Base-by-base conservation (phyloP, 192 early-diverging fungal species). In the Chytriomyces confervae region DNA sequence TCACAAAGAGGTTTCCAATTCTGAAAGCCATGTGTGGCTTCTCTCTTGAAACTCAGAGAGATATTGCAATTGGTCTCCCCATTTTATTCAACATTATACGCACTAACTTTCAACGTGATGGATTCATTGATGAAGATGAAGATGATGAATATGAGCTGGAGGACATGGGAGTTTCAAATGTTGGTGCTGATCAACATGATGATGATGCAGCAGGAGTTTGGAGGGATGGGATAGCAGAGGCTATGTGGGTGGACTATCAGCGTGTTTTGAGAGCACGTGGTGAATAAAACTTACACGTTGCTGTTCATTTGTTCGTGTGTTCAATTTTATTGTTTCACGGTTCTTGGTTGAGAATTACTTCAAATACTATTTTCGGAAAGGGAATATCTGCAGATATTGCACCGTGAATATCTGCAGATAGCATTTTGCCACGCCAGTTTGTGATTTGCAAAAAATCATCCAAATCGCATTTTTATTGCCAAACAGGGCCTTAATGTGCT, bases 1-100 rank as follows among this genome's bases (percentile, higher is more conserved):
- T 75, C 10, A 49, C n/a, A 16, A 75, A 75, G 62, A 20, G 43
- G 45, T 75, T 75, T 48, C 73, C 73, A 1, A 75, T 75, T 10
- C 20, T 75, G 62, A 75, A 62, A 24, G 8, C 46, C 0, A 75
- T 75, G 73, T 47, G 61, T 2, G 18, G 44, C 2, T 75, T 66
- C 49, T 46, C 73, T 20, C 20, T 75, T n/a, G 46, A 43, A 11
- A 75, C 24, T 16, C 73, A 75, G 47, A 16, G 23, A 47, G 61
- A 62, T 24, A 16, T 75, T 8, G 48, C 45, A 7, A 48, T 48
- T 44, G 73, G 62, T 46, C 27, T 27, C 43, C 9, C 45, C n/a
- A 62, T 64, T 49, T 20, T 75, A 10, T 64, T 64, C 73, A 75
- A 75, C 62, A 62, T 75, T 0, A 64, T 75, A 69, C 48, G 5